These are phyloP conservation scores for Domatiomyces globalis DNA, from an alignment of 2,329 filamentous ascomycete genomes.

Conservation along the genomic window DNA sequence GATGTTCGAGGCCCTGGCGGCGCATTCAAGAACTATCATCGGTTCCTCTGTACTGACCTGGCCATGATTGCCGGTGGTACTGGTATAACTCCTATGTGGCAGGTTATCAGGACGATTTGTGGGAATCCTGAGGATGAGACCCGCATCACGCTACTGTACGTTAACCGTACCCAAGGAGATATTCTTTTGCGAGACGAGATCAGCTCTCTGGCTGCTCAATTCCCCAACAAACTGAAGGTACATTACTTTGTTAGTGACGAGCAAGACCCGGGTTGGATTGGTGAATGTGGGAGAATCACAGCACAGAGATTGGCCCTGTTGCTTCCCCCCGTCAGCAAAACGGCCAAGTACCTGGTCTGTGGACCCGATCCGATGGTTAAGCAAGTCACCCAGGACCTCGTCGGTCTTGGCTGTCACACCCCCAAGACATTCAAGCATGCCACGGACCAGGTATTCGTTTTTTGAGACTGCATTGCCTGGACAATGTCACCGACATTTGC, in stretches of 20 bases:
- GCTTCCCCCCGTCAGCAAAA: slow-evolving; percentile 33
- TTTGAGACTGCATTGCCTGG: slow-evolving; percentile 23
- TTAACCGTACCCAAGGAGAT: slow-evolving; percentile 44
- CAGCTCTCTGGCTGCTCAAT: slow-evolving; percentile 37
- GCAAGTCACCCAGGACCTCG: slow-evolving; percentile 39
- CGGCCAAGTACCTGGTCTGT: slow-evolving; percentile 44
- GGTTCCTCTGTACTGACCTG: slow-evolving; percentile 21
- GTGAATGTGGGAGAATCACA: slow-evolving; percentile 20
- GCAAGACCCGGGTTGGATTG: slow-evolving; percentile 17
- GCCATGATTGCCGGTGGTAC: slow-evolving; percentile 29
- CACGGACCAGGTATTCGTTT: slow-evolving; percentile 42
- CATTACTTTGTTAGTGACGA: slow-evolving; percentile 40
- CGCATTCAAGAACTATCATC: slow-evolving; percentile 21
- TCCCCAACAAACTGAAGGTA: slow-evolving; percentile 41
- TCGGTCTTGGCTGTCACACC: slow-evolving; percentile 37
- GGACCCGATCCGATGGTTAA: slow-evolving; percentile 49
- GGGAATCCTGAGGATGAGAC: slow-evolving; percentile 47
- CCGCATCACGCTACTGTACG: slow-evolving; percentile 43
- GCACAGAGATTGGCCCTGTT: neutral
- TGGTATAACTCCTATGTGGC: slow-evolving; percentile 42
- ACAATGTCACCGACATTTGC: too few relatives aligned
- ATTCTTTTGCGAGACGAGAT: slow-evolving; percentile 45
- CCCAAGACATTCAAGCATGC: slow-evolving; percentile 39
- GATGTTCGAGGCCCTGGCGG: slow-evolving; percentile 27
- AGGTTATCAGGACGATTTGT: slow-evolving; percentile 49